Conservation (phyloP, 2,329 filamentous ascomycete genomes). For the Anthostomella pinea region DNA sequence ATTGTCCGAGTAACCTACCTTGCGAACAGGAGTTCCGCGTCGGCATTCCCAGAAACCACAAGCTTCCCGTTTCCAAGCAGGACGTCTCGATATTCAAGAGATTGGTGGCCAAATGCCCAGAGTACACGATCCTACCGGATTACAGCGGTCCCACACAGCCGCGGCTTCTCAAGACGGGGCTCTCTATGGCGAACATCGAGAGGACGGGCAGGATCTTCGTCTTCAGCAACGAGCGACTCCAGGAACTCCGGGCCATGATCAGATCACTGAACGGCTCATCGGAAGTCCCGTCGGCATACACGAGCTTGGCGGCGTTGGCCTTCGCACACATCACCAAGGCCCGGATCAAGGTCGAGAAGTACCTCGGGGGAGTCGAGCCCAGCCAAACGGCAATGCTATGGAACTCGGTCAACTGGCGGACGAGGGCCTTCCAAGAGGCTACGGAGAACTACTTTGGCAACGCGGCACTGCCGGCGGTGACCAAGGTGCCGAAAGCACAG, state of each 20-base stretch:
- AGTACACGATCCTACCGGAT: constrained; percentile 34
- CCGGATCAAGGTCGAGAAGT: constrained; percentile 26
- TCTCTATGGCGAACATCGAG: constrained; percentile 28
- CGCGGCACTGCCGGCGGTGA: constrained; percentile 39
- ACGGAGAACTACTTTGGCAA: constrained; percentile 40
- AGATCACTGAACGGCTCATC: constrained; percentile 13
- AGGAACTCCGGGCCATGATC: constrained; percentile 29
- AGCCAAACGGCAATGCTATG: constrained; percentile 29
- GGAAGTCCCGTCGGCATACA: constrained; percentile 36
- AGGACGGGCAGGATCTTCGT: constrained; percentile 42
- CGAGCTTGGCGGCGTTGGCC: constrained; percentile 37
- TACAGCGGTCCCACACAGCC: constrained; percentile 38
- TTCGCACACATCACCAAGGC: constrained; percentile 40
- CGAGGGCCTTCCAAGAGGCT: constrained; percentile 32
- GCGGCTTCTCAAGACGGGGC: constrained; percentile 24
- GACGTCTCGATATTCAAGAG: constrained; percentile 21
- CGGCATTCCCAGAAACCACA: constrained; percentile 16
- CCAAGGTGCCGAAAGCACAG: constrained; percentile 22
- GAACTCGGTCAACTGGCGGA: constrained; percentile 42
- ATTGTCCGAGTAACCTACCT: constrained; percentile 22
- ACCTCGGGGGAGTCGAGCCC: constrained; percentile 19
- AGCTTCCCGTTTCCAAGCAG: constrained; percentile 11
- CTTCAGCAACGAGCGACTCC: constrained; percentile 34
- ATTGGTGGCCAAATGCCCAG: constrained; percentile 35
- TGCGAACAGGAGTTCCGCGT: constrained; percentile 28